Conservation (phyloP, 192 early-diverging fungal species). For the Phycomyces nitens region DNA sequence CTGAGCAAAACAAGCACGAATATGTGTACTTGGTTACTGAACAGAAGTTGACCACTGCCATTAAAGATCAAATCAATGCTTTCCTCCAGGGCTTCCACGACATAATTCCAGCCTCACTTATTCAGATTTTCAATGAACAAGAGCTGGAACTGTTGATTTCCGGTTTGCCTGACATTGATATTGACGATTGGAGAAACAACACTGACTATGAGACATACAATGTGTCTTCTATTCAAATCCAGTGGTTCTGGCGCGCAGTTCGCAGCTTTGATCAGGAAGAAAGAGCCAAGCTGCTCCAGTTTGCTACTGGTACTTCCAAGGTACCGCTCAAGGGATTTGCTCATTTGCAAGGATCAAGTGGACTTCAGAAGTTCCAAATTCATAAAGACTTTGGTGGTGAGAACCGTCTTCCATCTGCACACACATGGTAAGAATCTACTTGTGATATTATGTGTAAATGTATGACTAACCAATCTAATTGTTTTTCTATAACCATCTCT, state of each 20-base stretch:
- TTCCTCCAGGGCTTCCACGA: constrained; percentile 96
- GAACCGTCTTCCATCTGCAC: constrained; percentile 89
- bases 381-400: constrained; percentile 91
- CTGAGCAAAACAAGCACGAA: constrained; percentile 95
- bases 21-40: constrained; percentile 93
- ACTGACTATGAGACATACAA: constrained; percentile 94
- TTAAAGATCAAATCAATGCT: constrained; percentile 90
- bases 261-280: constrained; percentile 97
- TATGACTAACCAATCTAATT: constrained; percentile 2
- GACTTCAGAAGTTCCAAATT: constrained; percentile 98
- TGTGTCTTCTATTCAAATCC: constrained; percentile 81
- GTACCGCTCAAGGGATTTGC: constrained; percentile 96
- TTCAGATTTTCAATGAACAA: constrained; percentile 98
- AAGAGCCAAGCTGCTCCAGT: constrained; percentile 95
- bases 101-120: constrained; percentile 85
- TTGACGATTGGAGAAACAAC: constrained; percentile 99
- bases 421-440: constrained; percentile 79
- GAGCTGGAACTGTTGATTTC: constrained; percentile 98
- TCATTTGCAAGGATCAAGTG: constrained; percentile 87
- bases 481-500: constrained; percentile 17
- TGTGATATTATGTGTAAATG: not conserved
- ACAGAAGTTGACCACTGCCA: constrained; percentile 86
- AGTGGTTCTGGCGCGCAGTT: constrained; percentile 99
- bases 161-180: constrained; percentile 97
- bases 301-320: constrained; percentile 96